Base-by-base conservation (phyloP, 805 yeast genomes). In the Scheffersomyces stipitis region DNA sequence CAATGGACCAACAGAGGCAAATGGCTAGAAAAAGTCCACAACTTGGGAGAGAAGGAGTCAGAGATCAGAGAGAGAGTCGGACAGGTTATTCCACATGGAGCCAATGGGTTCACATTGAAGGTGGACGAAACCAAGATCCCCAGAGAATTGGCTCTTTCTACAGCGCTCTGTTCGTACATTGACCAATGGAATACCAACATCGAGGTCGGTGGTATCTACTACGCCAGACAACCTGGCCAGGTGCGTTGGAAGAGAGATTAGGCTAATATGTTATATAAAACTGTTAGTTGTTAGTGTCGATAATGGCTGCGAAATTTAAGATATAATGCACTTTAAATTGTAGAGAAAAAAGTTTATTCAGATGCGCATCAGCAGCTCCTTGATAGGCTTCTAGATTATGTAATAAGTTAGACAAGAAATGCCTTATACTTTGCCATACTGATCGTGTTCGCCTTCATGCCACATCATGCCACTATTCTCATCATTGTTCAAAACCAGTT, bases 101-200 rank as follows among this genome's bases (percentile, higher is more conserved):
- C 48, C 17, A 58, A 67, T 24, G 84, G 84, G 4, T 80, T 81
- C 59, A 77, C 76, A 31, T 52, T 81, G 31, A 59, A 57, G 38
- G 64, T 79, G 27, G 83, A 80, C 52, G 80, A 75, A 47, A 36
- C 72, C 20, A 72, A 77, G 50, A 73, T 80, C 24, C 69, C 76
- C n/a, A 60, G 74, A 32, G 84, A 78, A 44, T 48, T 80, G 60
- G 86, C 83, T 1, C 53, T 80, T 14, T 60, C 79, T 12, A 71
- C 81, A 6, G 85, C 84, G 3, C 58, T 81, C 41, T 75, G 79
- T 40, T 76, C 83, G 29, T 75, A 64, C 51, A 71, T 81, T 39
- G 86, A 81, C 50, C 85, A 79, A 40, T 81, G 86, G 86, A 80
- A 77, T 49, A 79, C 85, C 16, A 64, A 66, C 41, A 56, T 74